Base-by-base conservation (phyloP, 371 early-diverging fungal species). In the Entomophthora muscae region DNA sequence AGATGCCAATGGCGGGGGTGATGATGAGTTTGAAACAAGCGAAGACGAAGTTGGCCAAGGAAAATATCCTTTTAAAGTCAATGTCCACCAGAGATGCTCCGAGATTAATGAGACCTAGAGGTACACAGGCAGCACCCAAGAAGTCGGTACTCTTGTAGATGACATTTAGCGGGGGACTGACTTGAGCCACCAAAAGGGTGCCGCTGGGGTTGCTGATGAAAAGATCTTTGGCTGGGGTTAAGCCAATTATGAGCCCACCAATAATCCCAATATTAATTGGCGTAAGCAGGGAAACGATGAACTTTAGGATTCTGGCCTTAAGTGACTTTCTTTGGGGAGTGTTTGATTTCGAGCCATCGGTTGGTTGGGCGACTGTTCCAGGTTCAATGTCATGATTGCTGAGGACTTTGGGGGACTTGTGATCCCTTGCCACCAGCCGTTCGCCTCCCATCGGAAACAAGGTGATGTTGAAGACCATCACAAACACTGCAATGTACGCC, bases 11-110 rank as follows among this genome's bases (percentile, higher is more conserved):
- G 1, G 69, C 52, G 0, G 80, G 80, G 22, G 75, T 65, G 12
- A 78, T 52, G 10, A 78, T 63, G 28, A 79, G 62, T 32, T 78
- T 75, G 13, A 64, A 65, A 7, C 75, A 3, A 0, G 74, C 69
- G 17, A 73, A 52, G 10, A 64, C 53, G 1, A 66, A 66, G 32
- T 66, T 52, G 24, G 28, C 13, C 10, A 75, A 56, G 1, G 74
- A 65, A n/a, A 69, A 67, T 57, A 72, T 65, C 13, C 75, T 59
- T 1, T 70, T 69, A 17, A 75, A 60, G n/a, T 69, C 66, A 1
- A 78, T 69, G 0, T 73, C 65, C n/a, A 79, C 77, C 32, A 82
- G 68, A 1, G 79, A 77, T 0, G 78, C 75, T 0, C 83, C 83
- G 1, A 80, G 66, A 51, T 78, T 76, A 1, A 77, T 68, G 24